phyloP scores from a whole-genome alignment of 2,329 filamentous ascomycete species.

The Fusarium metavorans region DNA sequence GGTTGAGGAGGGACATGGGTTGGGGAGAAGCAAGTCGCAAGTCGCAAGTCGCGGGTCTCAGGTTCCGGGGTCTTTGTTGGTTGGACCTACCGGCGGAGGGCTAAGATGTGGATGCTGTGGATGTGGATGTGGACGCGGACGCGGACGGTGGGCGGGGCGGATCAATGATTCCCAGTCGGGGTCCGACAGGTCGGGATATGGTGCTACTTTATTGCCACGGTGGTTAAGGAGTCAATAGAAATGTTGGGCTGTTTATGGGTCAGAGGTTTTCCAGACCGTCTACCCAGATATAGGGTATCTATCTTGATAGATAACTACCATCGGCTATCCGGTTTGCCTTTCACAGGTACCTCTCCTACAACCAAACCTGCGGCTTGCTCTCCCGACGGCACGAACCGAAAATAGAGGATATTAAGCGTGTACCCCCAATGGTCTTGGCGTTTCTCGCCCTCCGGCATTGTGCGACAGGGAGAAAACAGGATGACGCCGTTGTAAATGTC shows the following conservation, averaged over 20 bases:
- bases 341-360: neutral
- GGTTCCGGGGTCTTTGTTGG: slow-evolving; percentile 33
- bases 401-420: slow-evolving; percentile 1
- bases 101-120: slow-evolving; percentile 4
- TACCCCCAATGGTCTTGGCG: neutral
- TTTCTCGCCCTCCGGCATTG: neutral
- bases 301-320: neutral
- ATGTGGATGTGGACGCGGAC: slow-evolving; percentile 2
- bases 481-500: neutral
- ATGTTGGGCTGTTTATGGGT: neutral
- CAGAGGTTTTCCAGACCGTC: neutral
- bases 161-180: slow-evolving; percentile 45
- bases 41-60: slow-evolving; percentile 18
- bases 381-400: slow-evolving; percentile 4
- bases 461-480: neutral
- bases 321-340: neutral
- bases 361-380: neutral
- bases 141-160: slow-evolving; percentile 32
- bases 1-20: slow-evolving; percentile 26
- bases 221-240: neutral
- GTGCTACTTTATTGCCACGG: neutral
- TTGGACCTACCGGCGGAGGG: neutral
- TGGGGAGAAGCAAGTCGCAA: slow-evolving; percentile 30
- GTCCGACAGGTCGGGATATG: slow-evolving; percentile 4
- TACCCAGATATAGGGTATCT: neutral